A percentile compares a stretch with the other conserved stretches of the same genome.
Evolutionary conservation across 768 basidiomycete species (phyloP).

Genomic region (Tubosaeta brunneosetosa): DNA sequence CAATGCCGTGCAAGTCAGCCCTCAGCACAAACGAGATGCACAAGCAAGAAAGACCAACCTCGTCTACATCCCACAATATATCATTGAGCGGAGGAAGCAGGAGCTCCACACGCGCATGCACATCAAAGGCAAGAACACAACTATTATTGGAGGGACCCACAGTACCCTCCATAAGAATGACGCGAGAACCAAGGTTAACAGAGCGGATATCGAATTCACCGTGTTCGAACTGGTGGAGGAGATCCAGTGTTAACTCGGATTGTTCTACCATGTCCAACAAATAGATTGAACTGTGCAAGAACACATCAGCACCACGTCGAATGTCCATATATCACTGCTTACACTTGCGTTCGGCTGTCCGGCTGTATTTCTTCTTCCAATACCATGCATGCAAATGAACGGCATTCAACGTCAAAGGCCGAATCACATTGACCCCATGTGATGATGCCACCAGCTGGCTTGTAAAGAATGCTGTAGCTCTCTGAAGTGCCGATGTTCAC

Average conservation of each 20-base stretch:
- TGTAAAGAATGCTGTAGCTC: not conserved
- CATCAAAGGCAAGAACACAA: slow-evolving; percentile 9
- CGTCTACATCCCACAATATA: not conserved
- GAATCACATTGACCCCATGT: not conserved
- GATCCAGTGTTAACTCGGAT: slow-evolving; percentile 3
- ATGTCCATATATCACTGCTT: not conserved
- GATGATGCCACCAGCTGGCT: not conserved
- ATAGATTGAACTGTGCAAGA: not conserved
- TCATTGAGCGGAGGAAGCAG: not conserved
- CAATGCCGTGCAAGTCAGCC: too few species aligned
- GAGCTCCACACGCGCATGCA: slow-evolving; percentile 7
- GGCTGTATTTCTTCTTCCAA: not conserved
- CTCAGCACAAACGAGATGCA: too few species aligned
- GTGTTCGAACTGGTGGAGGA: slow-evolving; percentile 10
- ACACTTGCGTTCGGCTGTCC: not conserved
- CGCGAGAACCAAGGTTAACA: slow-evolving; percentile 12
- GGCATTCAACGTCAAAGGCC: not conserved
- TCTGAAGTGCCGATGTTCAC: not conserved
- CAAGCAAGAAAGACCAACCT: not conserved
- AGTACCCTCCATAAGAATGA: not conserved
- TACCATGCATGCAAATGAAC: slow-evolving; percentile 1
- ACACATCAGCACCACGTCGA: not conserved
- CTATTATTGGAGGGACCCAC: not conserved
- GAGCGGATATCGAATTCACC: not conserved
- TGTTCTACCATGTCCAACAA: not conserved